These are phyloP conservation scores for Verticillium nubilum DNA, from an alignment of 2,329 filamentous ascomycete species.

Conservation along the genomic window DNA sequence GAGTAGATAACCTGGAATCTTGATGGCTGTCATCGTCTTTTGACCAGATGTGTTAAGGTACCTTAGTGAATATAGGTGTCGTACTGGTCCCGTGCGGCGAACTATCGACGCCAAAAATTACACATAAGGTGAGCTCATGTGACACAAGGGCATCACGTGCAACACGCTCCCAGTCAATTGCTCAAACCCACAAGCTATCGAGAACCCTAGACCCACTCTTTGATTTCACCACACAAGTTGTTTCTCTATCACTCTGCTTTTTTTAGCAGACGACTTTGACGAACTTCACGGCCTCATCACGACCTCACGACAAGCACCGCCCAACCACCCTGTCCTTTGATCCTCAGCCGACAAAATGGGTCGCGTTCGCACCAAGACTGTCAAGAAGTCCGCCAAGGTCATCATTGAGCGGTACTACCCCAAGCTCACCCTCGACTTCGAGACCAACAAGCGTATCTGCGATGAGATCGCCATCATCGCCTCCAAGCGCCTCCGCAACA, in stretches of 20 bases:
- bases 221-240: background rate
- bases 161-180: no score
- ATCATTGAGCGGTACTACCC: conserved; percentile 99
- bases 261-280: conserved; percentile 9
- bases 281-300: conserved; percentile 8
- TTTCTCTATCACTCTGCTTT: background rate
- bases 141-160: background rate
- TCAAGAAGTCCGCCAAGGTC: conserved; percentile 89
- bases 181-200: background rate
- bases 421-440: conserved; percentile 97
- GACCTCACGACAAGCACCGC: conserved; percentile 47
- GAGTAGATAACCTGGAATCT: no score
- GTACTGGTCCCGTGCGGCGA: no score
- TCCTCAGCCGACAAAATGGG: conserved; percentile 58
- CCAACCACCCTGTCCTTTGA: conserved; percentile 27
- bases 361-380: conserved; percentile 66
- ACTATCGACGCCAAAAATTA: background rate
- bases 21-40: no score
- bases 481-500: conserved; percentile 98
- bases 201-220: background rate
- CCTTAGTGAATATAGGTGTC: no score
- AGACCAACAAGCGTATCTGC: conserved; percentile 99
- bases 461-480: conserved; percentile 99
- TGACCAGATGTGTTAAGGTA: no score
- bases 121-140: background rate